Evolutionary conservation across 2,329 filamentous ascomycete genomes (phyloP), one percentile per base, ranked within the genome.

Genomic region (Pseudogymnoascus sp.): DNA sequence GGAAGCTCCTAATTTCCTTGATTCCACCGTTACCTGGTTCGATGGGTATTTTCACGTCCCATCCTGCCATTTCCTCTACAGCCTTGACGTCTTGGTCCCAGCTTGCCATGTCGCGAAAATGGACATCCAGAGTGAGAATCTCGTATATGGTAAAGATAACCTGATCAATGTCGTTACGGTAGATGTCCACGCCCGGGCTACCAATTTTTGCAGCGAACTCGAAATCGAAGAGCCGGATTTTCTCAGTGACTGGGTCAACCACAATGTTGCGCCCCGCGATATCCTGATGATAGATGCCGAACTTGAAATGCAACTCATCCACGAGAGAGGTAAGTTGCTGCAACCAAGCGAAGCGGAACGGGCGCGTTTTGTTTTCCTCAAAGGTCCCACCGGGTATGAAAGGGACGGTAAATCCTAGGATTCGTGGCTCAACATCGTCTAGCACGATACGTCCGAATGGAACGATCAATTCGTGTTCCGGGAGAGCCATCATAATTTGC

Each of bases 241-340:
- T 64, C 59, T 77, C 70, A 11, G 73, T 75, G 11, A 60, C 42
- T 4, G 70, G 67, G 59, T 78, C 68, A 59, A 78, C 64, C 0
- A 78, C 46, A 3, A 78, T 68, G 62, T 78, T 78, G 28, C 74
- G 70, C 3, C 73, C 65, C 2, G 72, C 70, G 59, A 79, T 69
- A 62, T 78, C 77, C 64, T 76, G 72, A 65, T 78, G 77, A 40
- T 69, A 66, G 44, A 78, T 72, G 28, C 76, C 75, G 38, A 73
- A 66, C 44, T 70, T 63, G 11, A 78, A 67, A 61, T 78, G 77
- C 28, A 78, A 67, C 36, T 73, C 70, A 62, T 78, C 76, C 7
- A 78, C 69, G 4, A 76, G 70, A 0, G 68, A 7, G 0, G 72
- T 72, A 0, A 79, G 72, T 63, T 79, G 76, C 14, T 69, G 64